Evolutionary conservation across 2,329 filamentous ascomycete genomes (phyloP).

Genomic region (Pyrenophora tritici-repentis): DNA sequence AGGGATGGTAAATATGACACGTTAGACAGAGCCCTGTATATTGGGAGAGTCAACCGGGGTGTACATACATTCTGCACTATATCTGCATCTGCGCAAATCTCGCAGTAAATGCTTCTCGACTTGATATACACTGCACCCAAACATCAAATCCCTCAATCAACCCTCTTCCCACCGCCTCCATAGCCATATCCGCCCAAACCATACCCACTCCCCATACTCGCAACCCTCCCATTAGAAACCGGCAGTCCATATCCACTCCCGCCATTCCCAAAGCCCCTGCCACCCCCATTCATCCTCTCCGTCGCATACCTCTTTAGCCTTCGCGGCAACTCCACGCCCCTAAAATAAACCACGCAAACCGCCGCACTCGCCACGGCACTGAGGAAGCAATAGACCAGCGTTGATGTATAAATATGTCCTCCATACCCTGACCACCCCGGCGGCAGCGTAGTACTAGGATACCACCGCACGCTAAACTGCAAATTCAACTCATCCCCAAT

Average conservation of each 20-base stretch:
- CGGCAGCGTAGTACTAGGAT: slow-evolving; percentile 73
- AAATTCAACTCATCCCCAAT: slow-evolving; percentile 86
- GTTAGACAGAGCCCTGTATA: neutral
- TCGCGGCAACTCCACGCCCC: slow-evolving; percentile 58
- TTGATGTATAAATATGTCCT: slow-evolving; percentile 57
- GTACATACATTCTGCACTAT: slow-evolving; percentile 8
- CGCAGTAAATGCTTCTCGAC: slow-evolving; percentile 1
- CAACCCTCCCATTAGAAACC: slow-evolving; percentile 39
- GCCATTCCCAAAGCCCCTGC: slow-evolving; percentile 44
- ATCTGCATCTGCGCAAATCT: neutral
- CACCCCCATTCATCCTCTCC: slow-evolving; percentile 52
- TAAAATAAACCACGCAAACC: slow-evolving; percentile 60
- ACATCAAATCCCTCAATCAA: slow-evolving; percentile 33
- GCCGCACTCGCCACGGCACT: slow-evolving; percentile 55
- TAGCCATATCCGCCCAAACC: slow-evolving; percentile 52
- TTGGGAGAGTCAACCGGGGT: neutral
- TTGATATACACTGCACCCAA: neutral
- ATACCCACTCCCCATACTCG: slow-evolving; percentile 48
- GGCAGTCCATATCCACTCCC: slow-evolving; percentile 40
- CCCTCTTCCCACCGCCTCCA: slow-evolving; percentile 50
- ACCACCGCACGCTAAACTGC: slow-evolving; percentile 84
- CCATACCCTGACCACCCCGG: slow-evolving; percentile 58
- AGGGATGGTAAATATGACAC: slow-evolving; percentile 70
- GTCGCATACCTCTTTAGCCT: slow-evolving; percentile 62
- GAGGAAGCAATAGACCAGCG: slow-evolving; percentile 56